Base-by-base conservation (phyloP, 2,329 filamentous ascomycete species). In the Neopestalotiopsis clavispora region DNA sequence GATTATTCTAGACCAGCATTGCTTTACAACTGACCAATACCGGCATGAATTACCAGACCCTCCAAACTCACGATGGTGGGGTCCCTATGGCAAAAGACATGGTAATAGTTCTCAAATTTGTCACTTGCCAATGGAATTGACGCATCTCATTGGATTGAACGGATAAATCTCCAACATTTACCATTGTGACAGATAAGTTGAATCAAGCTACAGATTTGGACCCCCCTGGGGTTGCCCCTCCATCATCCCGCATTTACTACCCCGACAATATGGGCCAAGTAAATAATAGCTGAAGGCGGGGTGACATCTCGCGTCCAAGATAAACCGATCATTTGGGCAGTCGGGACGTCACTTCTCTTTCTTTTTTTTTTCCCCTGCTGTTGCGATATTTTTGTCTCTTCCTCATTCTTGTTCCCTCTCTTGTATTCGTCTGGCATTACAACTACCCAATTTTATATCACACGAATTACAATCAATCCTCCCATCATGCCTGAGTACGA, bases 91-190 rank as follows among this genome's bases (percentile, higher is more conserved):
- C 20, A 38, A 10, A 38, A 32, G 45, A 34, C 14, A 10, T 49
- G 38, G 28, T 13, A 45, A 34, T 14, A 23, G 6, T 62, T n/a
- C 20, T 30, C 4, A n/a, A 93, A 77, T 92, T 93, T 34, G 6
- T 17, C 12, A 32, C 28, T 57, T 10, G 30, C 56, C 49, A 28
- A 14, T 7, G 2, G 45, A 23, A 65, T 56, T 65, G 49, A 28
- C 20, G 42, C 63, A 57, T 42, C 63, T 65, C 7, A 65, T 65
- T 65, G 63, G 63, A 30, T 38, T 10, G 52, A 20, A 14, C 63
- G 63, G 63, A 23, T 58, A 65, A 28, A 65, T 56, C 10, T 17
- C 23, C 42, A 34, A 45, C 20, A 30, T 32, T 49, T 23, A 10
- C 45, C 9, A 10, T 20, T 52, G 17, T 52, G 9, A 14, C 42